Evolutionary conservation across 108 stramenopile species (phyloP), one percentile per base, ranked within the genome.

Genomic region (Heterococcus sp.): DNA sequence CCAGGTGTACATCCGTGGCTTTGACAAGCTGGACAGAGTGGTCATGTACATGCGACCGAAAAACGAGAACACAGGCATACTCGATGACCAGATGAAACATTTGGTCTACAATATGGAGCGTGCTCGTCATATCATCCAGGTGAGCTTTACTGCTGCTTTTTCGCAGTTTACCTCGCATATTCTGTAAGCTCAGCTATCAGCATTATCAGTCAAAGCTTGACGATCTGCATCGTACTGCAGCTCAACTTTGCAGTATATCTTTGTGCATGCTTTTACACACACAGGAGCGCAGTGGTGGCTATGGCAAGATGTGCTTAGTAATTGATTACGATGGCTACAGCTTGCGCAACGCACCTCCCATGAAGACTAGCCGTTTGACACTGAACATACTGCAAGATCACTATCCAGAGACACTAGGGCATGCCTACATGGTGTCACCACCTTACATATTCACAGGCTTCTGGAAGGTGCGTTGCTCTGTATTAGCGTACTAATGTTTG

Each of bases 21-120:
- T 90, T 68, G 94, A 94, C 84, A 85, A 81, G 40, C 87, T 90
- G 32, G 94, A 94, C 0, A 82, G 94, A 3, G 93, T 91, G n/a
- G 58, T 93, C 29, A 68, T 94, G 66, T 92, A 92, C 83, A 92
- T 95, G 89, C 89, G 93, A 11, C 96, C 96, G 0, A 87, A 85
- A 1, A 75, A 72, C 2, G 96, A 97, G 73, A 97, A 95, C 78
- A 93, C 93, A 4, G 74, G 76, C 4, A 68, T 92, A 67, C 88
- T 91, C 66, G 68, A 85, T 31, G 88, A 92, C 39, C 92, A 95
- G 40, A 94, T 97, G 89, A 75, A 88, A 30, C 92, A 95, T 83
- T 84, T 97, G 68, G 94, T 95, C 0, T 95, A 93, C 73, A 89
- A 92, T 72, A 75, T 97, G 66, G 95, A 94, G 84, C 85, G 93